Conservation (phyloP, 139 green algal species). For the Tetraselmis chui region DNA sequence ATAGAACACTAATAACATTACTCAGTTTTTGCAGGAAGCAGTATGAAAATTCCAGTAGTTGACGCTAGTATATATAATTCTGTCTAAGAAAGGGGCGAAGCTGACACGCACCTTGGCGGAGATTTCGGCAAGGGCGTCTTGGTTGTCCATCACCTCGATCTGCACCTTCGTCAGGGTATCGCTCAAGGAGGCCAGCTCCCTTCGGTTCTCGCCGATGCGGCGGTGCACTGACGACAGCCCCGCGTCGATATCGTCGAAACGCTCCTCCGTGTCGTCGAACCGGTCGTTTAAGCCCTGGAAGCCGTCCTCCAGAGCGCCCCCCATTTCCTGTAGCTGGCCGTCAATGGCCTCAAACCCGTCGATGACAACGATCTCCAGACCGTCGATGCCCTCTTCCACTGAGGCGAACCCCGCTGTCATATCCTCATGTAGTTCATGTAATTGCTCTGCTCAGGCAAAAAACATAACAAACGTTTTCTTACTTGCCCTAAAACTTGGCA, state of each 20-base stretch:
- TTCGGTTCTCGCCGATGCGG: background rate
- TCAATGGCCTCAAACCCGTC: background rate
- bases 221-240: background rate
- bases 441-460: background rate
- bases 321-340: background rate
- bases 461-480: too few relatives aligned
- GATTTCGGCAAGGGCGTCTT: background rate
- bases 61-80: too few relatives aligned
- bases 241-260: background rate
- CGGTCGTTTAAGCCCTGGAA: background rate
- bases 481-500: too few relatives aligned
- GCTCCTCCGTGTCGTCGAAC: background rate
- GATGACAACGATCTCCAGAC: background rate
- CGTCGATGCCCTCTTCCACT: background rate
- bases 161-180: background rate
- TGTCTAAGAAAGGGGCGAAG: too few relatives aligned
- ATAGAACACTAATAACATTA: too few relatives aligned
- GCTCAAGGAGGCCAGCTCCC: background rate
- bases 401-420: background rate
- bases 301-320: background rate
- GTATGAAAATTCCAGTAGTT: too few relatives aligned
- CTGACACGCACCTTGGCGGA: too few relatives aligned
- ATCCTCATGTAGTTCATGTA: background rate
- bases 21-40: too few relatives aligned
- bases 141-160: background rate